phyloP scores from a whole-genome alignment of 192 early-diverging fungal genomes.

The Umbelopsis sp. region DNA sequence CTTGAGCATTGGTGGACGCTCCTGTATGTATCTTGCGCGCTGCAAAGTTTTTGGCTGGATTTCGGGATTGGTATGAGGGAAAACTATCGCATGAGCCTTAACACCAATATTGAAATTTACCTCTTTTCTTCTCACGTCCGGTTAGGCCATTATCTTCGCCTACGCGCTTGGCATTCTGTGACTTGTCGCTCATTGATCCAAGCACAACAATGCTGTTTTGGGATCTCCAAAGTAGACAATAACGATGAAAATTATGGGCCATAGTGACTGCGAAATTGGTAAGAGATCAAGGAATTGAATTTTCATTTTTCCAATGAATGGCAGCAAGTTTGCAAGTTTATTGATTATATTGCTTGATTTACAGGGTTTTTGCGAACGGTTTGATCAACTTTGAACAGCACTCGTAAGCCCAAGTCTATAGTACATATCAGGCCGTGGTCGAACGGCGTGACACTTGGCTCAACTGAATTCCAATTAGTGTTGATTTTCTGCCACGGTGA shows the following conservation, averaged over 20 bases:
- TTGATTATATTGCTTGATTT: constrained; percentile 19
- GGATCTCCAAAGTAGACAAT: too few species aligned
- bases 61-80: neutral
- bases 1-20: neutral
- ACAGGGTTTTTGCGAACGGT: constrained; percentile 12
- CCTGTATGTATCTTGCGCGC: constrained; percentile 14
- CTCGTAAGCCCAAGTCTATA: constrained; percentile 11
- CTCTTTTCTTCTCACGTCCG: constrained; percentile 25
- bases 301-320: neutral
- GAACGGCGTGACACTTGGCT: constrained; percentile 25
- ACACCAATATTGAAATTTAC: neutral
- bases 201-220: too few species aligned
- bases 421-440: constrained; percentile 33
- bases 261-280: neutral
- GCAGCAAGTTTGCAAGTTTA: constrained; percentile 3
- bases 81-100: neutral
- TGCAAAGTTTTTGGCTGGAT: constrained; percentile 19
- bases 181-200: neutral
- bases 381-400: constrained; percentile 22
- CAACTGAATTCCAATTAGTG: constrained; percentile 11
- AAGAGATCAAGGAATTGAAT: too few species aligned
- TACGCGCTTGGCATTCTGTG: neutral
- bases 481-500: constrained; percentile 22
- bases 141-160: neutral
- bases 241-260: too few species aligned